Percentiles rank a stretch among this genome's conserved stretches.
These are phyloP conservation scores for Aquilaria sinensis DNA, from an alignment of 345 rosid species.

Conservation along the genomic window DNA sequence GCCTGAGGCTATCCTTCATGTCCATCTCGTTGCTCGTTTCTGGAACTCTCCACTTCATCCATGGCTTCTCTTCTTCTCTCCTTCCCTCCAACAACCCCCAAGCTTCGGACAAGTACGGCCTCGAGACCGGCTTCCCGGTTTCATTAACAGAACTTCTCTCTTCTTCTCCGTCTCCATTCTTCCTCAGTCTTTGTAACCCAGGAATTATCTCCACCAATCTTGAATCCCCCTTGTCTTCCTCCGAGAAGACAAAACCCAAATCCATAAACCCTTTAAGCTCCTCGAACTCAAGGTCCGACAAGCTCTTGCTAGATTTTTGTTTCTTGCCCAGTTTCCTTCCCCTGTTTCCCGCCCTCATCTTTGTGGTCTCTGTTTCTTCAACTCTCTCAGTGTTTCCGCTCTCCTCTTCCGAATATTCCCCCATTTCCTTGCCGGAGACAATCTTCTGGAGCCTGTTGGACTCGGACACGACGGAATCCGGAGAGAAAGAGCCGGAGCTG, in stretches of 20 bases:
- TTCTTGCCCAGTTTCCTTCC: constrained; percentile 21
- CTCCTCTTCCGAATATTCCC: constrained; percentile 17
- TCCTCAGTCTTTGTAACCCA: constrained; percentile 47
- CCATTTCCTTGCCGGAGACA: constrained; percentile 30
- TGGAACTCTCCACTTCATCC: constrained; percentile 54
- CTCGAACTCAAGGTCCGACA: constrained; percentile 58
- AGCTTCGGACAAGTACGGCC: constrained; percentile 79
- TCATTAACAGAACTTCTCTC: constrained; percentile 13
- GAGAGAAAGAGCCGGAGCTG: constrained; percentile 24
- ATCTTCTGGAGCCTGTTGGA: constrained; percentile 30
- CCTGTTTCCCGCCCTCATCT: constrained; percentile 6
- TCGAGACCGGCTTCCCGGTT: constrained; percentile 18
- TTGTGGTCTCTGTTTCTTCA: not conserved
- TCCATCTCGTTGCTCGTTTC: constrained; percentile 34
- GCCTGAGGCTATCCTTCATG: constrained; percentile 47
- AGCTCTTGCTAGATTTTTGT: constrained; percentile 34
- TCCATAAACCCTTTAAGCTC: constrained; percentile 80
- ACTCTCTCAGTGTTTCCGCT: not conserved
- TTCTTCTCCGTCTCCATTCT: constrained; percentile 13
- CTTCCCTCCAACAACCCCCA: constrained; percentile 44
- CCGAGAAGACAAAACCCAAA: constrained; percentile 73
- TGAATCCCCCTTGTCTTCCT: constrained; percentile 51
- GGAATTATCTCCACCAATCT: constrained; percentile 63
- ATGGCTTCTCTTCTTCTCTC: constrained; percentile 24
- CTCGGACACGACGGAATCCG: constrained; percentile 38